Percentiles rank a stretch among this genome's conserved stretches.
phyloP scores from a whole-genome alignment of 2,329 filamentous ascomycete species.

The Teratosphaeria gauchensis region DNA sequence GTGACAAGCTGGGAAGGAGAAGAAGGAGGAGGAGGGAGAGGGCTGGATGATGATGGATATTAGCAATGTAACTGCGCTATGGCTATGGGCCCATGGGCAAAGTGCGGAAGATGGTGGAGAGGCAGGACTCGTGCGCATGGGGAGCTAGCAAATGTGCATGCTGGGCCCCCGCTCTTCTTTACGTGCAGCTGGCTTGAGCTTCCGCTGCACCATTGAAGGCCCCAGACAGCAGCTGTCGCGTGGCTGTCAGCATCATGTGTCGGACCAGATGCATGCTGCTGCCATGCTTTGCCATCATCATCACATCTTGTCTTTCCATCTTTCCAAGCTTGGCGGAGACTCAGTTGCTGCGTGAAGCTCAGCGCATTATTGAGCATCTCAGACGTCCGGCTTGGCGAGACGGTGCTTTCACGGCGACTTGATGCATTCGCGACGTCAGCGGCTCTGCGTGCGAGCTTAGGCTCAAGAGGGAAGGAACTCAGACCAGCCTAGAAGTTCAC shows the following conservation, averaged over 20 bases:
- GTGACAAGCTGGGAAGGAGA: conserved; percentile 4
- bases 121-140: background rate
- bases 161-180: background rate
- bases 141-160: background rate
- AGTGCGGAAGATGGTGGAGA: background rate
- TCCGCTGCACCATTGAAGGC: background rate
- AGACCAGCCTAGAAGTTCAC: too few relatives aligned
- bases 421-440: background rate
- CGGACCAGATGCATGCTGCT: background rate
- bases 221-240: background rate
- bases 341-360: background rate
- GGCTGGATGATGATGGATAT: background rate
- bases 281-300: background rate
- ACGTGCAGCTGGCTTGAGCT: background rate
- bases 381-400: background rate
- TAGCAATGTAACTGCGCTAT: background rate
- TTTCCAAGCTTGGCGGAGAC: too few relatives aligned
- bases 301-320: background rate
- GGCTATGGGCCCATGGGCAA: background rate
- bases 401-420: background rate
- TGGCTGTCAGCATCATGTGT: background rate
- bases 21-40: background rate
- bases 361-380: too few relatives aligned
- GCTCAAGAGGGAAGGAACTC: background rate
- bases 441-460: background rate